phyloP scores from a whole-genome alignment of 2,329 filamentous ascomycete species.

The Scedosporium boydii region DNA sequence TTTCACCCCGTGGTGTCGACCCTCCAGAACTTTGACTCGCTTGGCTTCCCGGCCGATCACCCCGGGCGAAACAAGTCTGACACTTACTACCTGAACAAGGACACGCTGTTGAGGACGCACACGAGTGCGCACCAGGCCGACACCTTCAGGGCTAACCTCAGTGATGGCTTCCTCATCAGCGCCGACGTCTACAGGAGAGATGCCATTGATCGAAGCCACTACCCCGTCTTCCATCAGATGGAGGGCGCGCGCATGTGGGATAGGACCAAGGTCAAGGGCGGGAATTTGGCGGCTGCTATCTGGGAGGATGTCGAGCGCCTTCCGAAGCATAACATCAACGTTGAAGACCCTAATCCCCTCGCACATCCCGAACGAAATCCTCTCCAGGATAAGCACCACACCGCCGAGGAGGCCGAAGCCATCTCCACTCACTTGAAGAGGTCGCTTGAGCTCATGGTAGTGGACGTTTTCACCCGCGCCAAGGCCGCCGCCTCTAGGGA shows the following conservation, averaged over 20 bases:
- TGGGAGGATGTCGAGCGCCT: conserved; percentile 61
- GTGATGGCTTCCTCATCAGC: conserved; percentile 76
- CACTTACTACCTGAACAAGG: conserved; percentile 87
- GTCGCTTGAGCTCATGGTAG: conserved; percentile 80
- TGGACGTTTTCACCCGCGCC: conserved; percentile 77
- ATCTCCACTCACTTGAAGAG: conserved; percentile 79
- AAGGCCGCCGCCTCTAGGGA: conserved; percentile 51
- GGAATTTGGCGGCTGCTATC: conserved; percentile 55
- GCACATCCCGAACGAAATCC: conserved; percentile 74
- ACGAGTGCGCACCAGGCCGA: conserved; percentile 89
- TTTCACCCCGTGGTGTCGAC: conserved; percentile 79
- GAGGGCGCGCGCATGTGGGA: conserved; percentile 91
- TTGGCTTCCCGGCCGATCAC: conserved; percentile 83
- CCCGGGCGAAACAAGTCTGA: conserved; percentile 80
- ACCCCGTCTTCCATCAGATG: conserved; percentile 98
- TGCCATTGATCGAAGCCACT: conserved; percentile 89
- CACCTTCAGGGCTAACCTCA: conserved; percentile 62
- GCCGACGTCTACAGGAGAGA: conserved; percentile 94
- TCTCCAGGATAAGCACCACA: conserved; percentile 63
- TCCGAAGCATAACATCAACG: conserved; percentile 63
- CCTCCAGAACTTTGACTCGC: conserved; percentile 88
- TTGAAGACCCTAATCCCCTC: conserved; percentile 76
- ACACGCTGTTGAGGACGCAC: conserved; percentile 81
- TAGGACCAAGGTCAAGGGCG: conserved; percentile 43
- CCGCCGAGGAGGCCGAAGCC: conserved; percentile 67